These are phyloP conservation scores for Mucor mucedo DNA, from an alignment of 371 early-diverging fungal species.

Conservation along the genomic window DNA sequence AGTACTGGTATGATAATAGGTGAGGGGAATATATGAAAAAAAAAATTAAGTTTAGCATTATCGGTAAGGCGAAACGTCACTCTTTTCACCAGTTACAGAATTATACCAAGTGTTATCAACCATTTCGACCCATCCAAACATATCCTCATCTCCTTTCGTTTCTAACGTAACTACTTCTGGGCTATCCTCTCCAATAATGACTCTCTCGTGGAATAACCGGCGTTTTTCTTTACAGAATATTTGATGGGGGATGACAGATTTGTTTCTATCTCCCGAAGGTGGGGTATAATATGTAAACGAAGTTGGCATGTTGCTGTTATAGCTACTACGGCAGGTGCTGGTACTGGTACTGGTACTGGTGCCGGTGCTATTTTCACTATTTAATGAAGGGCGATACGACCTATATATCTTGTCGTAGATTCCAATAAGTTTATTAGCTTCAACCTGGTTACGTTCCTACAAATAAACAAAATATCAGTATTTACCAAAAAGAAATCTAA, in stretches of 20 bases:
- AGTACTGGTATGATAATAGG: neutral
- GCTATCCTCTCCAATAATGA: constrained; percentile 5
- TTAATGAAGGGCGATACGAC: constrained; percentile 13
- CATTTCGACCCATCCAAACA: constrained; percentile 14
- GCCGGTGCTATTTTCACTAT: too few species aligned
- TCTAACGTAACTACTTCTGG: neutral
- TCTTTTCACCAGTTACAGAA: constrained; percentile 6
- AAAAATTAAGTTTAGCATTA: constrained; percentile 8
- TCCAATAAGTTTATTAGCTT: constrained; percentile 9
- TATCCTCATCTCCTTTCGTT: constrained; percentile 3
- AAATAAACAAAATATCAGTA: constrained; percentile 17
- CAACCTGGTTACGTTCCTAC: constrained; percentile 8
- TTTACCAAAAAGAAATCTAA: constrained; percentile 12
- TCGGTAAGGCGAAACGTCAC: constrained; percentile 9
- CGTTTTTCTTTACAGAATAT: constrained; percentile 11
- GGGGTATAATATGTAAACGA: constrained; percentile 4
- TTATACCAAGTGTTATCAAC: constrained; percentile 11
- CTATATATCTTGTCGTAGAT: constrained; percentile 10
- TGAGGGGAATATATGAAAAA: constrained; percentile 5
- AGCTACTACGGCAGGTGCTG: constrained; percentile 3
- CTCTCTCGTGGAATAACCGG: constrained; percentile 4
- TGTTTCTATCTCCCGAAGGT: constrained; percentile 1
- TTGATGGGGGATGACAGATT: constrained; percentile 2
- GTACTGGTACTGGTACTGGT: constrained; percentile 1
- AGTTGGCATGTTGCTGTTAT: constrained; percentile 7